phyloP scores from a whole-genome alignment of 164 flowering plant genomes.

The Kingdonia uniflora region DNA sequence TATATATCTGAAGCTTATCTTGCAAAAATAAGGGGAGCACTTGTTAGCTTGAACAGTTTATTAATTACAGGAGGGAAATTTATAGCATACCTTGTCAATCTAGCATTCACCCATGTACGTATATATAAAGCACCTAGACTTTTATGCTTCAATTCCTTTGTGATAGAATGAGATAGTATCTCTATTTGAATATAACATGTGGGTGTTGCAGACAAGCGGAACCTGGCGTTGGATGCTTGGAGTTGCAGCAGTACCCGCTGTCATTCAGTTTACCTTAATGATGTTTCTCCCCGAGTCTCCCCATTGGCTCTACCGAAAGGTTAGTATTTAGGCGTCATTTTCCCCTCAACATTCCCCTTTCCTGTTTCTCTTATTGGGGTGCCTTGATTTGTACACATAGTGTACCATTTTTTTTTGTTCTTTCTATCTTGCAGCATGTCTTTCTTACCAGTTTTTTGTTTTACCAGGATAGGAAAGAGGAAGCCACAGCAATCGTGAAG shows the following conservation, averaged over 20 bases:
- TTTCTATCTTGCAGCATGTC: neutral
- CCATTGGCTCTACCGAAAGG: slow-evolving; percentile 67
- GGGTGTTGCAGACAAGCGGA: slow-evolving; percentile 33
- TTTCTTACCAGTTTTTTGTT: neutral
- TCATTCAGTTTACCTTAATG: slow-evolving; percentile 53
- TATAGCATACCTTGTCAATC: slow-evolving; percentile 54
- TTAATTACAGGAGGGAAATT: slow-evolving; percentile 80
- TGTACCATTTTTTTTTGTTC: neutral
- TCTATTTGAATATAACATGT: too few relatives aligned
- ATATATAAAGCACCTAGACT: too few relatives aligned
- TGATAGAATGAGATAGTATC: too few relatives aligned
- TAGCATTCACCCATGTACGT: slow-evolving; percentile 53
- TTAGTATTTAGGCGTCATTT: slow-evolving; percentile 1
- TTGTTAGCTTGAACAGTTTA: slow-evolving; percentile 57
- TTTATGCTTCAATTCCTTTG: too few relatives aligned
- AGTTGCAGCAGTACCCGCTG: slow-evolving; percentile 58
- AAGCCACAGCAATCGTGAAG: slow-evolving; percentile 34
- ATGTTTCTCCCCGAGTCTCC: slow-evolving; percentile 61
- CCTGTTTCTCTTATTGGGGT: too few relatives aligned
- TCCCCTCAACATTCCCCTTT: too few relatives aligned
- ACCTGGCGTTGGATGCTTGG: slow-evolving; percentile 94
- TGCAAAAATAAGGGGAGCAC: slow-evolving; percentile 46
- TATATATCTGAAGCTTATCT: slow-evolving; percentile 70
- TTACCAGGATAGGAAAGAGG: slow-evolving; percentile 42
- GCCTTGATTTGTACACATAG: too few relatives aligned